Conservation (phyloP, 495 filamentous ascomycete species). For the Cladorrhinum samala region DNA sequence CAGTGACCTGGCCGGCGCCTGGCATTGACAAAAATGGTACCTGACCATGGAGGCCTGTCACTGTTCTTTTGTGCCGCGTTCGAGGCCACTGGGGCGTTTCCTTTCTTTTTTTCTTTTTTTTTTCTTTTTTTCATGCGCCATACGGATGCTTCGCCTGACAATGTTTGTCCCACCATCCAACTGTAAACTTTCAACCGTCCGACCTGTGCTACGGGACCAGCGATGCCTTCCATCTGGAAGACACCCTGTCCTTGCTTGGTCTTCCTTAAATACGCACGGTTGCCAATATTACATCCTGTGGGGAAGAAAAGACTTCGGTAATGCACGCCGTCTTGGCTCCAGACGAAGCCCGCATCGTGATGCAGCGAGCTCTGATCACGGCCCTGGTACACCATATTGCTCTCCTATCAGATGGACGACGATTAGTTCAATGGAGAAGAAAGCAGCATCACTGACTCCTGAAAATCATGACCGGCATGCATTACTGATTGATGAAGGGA, state of each 20-base stretch:
- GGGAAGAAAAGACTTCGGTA: constrained; percentile 1
- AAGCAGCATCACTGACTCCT: no score
- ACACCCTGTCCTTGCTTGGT: no score
- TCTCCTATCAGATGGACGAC: not conserved
- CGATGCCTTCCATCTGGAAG: no score
- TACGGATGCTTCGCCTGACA: not conserved
- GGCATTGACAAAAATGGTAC: not conserved
- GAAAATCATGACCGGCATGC: constrained; percentile 6
- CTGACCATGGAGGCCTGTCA: not conserved
- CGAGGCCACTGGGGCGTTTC: not conserved
- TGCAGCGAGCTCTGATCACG: no score
- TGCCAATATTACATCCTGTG: no score
- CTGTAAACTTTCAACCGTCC: not conserved
- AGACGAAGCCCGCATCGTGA: no score
- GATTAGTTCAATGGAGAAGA: no score
- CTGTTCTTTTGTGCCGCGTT: not conserved
- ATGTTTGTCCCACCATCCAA: not conserved
- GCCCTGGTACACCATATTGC: no score
- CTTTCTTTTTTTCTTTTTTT: not conserved
- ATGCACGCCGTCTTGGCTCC: not conserved
- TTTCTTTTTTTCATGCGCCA: not conserved
- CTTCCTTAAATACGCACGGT: no score
- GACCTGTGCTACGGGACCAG: no score
- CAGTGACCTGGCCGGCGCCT: constrained; percentile 1
- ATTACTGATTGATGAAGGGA: constrained; percentile 5